phyloP scores from a whole-genome alignment of 805 yeast genomes.

The Yamadazyma ubonensis region DNA sequence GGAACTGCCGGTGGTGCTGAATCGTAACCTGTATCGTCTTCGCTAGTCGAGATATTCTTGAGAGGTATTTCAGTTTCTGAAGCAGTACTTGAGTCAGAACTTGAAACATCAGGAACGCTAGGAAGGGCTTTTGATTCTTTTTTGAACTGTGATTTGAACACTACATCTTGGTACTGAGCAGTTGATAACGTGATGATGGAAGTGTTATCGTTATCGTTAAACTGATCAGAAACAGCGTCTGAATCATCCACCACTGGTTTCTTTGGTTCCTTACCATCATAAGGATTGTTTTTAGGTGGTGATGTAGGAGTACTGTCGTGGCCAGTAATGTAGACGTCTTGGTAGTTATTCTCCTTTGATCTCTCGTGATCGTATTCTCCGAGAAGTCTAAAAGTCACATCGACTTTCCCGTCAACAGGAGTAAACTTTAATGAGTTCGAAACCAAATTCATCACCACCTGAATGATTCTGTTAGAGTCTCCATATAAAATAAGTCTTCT shows the following conservation, averaged over 20 bases:
- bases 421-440: constrained; percentile 91
- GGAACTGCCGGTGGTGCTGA: constrained; percentile 7
- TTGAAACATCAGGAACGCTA: constrained; percentile 9
- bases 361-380: constrained; percentile 66
- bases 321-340: constrained; percentile 43
- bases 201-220: constrained; percentile 20
- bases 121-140: constrained; percentile 25
- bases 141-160: constrained; percentile 39
- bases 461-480: constrained; percentile 87
- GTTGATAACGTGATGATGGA: constrained; percentile 38
- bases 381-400: constrained; percentile 57
- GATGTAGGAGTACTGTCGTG: constrained; percentile 18
- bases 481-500: constrained; percentile 73
- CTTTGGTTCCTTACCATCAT: constrained; percentile 3
- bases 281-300: constrained; percentile 1
- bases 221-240: background rate
- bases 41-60: background rate
- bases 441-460: constrained; percentile 88
- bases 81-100: background rate
- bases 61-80: background rate
- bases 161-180: constrained; percentile 35
- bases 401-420: constrained; percentile 81
- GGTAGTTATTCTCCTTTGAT: constrained; percentile 42
- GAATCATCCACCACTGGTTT: background rate
- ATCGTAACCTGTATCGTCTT: constrained; percentile 4